phyloP scores from a whole-genome alignment of 176 grass and related monocot genomes.

The Melocanna baccifera region DNA sequence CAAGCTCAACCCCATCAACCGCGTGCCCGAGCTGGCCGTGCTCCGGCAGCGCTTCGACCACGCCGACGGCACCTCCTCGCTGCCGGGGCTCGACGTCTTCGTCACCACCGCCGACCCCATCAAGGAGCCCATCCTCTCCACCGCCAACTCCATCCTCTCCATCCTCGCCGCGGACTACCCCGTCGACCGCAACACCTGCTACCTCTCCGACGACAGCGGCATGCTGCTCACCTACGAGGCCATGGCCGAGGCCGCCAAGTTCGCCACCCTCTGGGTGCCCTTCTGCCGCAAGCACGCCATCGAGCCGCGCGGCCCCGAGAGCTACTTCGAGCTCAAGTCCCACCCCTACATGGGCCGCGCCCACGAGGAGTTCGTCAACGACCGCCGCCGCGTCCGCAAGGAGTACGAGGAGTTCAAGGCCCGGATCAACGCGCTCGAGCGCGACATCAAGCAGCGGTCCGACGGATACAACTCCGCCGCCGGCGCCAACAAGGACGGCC shows the following conservation, averaged over 20 bases:
- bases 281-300: slow-evolving; percentile 92
- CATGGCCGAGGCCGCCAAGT: slow-evolving; percentile 71
- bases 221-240: slow-evolving; percentile 87
- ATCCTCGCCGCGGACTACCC: slow-evolving; percentile 94
- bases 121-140: slow-evolving; percentile 85
- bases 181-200: slow-evolving; percentile 65
- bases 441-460: slow-evolving; percentile 61
- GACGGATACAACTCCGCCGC: slow-evolving; percentile 60
- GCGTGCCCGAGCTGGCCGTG: slow-evolving; percentile 55
- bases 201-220: slow-evolving; percentile 87
- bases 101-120: slow-evolving; percentile 81
- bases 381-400: slow-evolving; percentile 67
- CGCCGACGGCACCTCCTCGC: slow-evolving; percentile 50
- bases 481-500: background rate
- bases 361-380: slow-evolving; percentile 79
- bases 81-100: slow-evolving; percentile 78
- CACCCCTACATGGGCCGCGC: slow-evolving; percentile 81
- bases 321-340: slow-evolving; percentile 83
- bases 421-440: slow-evolving; percentile 49
- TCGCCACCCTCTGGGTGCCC: slow-evolving; percentile 78
- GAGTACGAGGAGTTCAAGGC: slow-evolving; percentile 96
- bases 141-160: slow-evolving; percentile 87
- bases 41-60: slow-evolving; percentile 75
- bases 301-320: slow-evolving; percentile 66
- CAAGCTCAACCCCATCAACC: slow-evolving; percentile 85